Conservation (phyloP, 805 yeast species). For the Candida tammaniensis region DNA sequence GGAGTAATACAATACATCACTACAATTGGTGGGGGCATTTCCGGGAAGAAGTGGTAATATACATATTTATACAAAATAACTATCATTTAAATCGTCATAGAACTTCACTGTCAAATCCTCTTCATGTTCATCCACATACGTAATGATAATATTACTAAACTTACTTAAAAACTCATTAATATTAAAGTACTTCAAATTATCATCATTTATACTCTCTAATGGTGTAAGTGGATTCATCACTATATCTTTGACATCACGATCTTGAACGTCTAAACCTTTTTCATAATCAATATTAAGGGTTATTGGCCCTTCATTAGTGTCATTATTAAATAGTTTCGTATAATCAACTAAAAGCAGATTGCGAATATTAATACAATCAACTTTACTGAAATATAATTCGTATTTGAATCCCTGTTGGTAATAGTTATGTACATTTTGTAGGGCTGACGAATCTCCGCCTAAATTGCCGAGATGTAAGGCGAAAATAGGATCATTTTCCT, state of each 20-base stretch:
- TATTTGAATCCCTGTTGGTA: constrained; percentile 1
- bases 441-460: constrained; percentile 6
- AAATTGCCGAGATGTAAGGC: constrained; percentile 5
- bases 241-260: constrained; percentile 7
- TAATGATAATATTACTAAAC: not conserved
- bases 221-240: constrained; percentile 2
- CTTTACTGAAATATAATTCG: constrained; percentile 2
- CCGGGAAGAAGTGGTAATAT: too few relatives aligned
- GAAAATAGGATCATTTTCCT: constrained; percentile 5
- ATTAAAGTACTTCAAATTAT: constrained; percentile 5
- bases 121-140: constrained; percentile 1
- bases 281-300: constrained; percentile 3
- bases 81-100: constrained; percentile 10
- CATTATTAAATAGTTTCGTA: not conserved
- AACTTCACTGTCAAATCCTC: constrained; percentile 3
- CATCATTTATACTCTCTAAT: constrained; percentile 5
- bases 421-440: not conserved
- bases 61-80: constrained; percentile 2
- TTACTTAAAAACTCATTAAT: constrained; percentile 8
- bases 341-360: constrained; percentile 1
- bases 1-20: too few relatives aligned
- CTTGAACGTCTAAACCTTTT: constrained; percentile 6
- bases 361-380: constrained; percentile 1
- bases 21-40: too few relatives aligned
- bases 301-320: not conserved